phyloP scores from a whole-genome alignment of 306 rosid genomes.

The Rubus parviflorus region DNA sequence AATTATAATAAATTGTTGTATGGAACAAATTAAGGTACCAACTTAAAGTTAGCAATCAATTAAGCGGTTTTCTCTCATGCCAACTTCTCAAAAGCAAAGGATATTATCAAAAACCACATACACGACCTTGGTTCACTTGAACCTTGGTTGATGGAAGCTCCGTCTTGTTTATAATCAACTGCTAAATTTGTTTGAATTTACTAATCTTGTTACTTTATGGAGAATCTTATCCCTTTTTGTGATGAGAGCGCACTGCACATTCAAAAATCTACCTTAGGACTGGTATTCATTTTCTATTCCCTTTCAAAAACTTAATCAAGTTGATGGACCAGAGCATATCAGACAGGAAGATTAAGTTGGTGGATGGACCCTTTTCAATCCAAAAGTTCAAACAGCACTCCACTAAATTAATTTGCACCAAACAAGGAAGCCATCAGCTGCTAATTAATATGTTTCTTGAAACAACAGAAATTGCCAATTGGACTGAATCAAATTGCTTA shows the following conservation, averaged over 20 bases:
- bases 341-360: neutral
- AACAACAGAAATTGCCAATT: neutral
- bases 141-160: too few relatives aligned
- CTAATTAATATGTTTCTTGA: neutral
- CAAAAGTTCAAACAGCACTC: conserved; percentile 3
- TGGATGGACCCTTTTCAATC: conserved; percentile 1
- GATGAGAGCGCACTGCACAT: too few relatives aligned
- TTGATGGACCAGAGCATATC: neutral
- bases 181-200: too few relatives aligned
- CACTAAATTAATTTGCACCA: conserved; percentile 5
- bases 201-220: too few relatives aligned
- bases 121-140: too few relatives aligned
- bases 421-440: neutral
- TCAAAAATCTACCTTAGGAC: neutral
- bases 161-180: neutral
- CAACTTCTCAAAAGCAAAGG: too few relatives aligned
- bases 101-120: too few relatives aligned
- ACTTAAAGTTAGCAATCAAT: too few relatives aligned
- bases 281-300: neutral
- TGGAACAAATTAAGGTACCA: too few relatives aligned
- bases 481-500: neutral
- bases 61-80: too few relatives aligned
- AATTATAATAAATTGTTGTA: too few relatives aligned
- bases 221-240: too few relatives aligned
- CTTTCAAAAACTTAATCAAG: neutral